These are phyloP conservation scores for Penicillium steckii DNA, from an alignment of 495 filamentous ascomycete species.

Conservation along the genomic window DNA sequence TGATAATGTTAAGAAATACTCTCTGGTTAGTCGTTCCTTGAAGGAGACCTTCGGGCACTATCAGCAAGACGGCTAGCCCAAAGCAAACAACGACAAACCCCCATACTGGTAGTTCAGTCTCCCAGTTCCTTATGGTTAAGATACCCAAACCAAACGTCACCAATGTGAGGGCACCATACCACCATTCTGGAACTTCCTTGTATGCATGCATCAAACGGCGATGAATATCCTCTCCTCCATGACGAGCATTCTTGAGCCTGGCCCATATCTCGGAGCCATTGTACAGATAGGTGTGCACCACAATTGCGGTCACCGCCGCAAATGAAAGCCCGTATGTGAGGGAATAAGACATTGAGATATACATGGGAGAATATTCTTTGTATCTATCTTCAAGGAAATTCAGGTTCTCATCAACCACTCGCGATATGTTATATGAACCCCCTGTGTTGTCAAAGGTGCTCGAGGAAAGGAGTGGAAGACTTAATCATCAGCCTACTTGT, in stretches of 20 bases:
- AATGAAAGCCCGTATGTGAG: conserved; percentile 63
- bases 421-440: conserved; percentile 51
- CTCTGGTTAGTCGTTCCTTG: conserved; percentile 74
- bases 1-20: conserved; percentile 61
- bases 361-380: conserved; percentile 61
- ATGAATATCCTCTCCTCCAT: conserved; percentile 50
- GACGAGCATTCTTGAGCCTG: conserved; percentile 51
- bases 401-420: conserved; percentile 48
- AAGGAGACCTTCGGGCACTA: conserved; percentile 81
- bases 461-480: conserved; percentile 58
- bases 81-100: conserved; percentile 69
- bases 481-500: conserved; percentile 5
- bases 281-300: conserved; percentile 60
- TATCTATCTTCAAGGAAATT: conserved; percentile 55
- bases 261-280: conserved; percentile 57
- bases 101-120: conserved; percentile 78
- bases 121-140: conserved; percentile 39
- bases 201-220: conserved; percentile 28
- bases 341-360: conserved; percentile 62
- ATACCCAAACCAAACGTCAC: conserved; percentile 66
- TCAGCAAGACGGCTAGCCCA: conserved; percentile 61
- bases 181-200: conserved; percentile 32
- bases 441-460: conserved; percentile 64
- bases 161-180: conserved; percentile 65
- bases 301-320: conserved; percentile 56